Evolutionary conservation across 306 rosid genomes (phyloP), one percentile per base, ranked within the genome.

Genomic region (Casuarina cunninghamiana): DNA sequence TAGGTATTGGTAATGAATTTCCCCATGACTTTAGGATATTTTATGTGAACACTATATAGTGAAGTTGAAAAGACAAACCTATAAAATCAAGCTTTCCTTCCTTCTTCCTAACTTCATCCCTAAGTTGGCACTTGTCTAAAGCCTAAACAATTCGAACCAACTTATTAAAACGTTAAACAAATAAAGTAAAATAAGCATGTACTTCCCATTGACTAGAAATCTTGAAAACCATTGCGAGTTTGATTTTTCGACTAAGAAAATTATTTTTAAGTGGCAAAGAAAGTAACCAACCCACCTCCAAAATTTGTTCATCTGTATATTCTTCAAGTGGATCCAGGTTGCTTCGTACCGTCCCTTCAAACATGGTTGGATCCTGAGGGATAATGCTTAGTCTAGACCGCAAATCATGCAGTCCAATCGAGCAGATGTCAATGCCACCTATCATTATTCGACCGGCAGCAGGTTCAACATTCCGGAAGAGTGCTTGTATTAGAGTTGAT

Each of bases 41-140:
- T 26, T 39, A 65, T 2, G 6, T 15, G 41, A 53, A 5, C 6
- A 1, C 57, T 16, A 53, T 10, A 16, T 16, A 55, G 62, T 5
- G 32, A 39, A 65, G 71, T 32, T 38, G 46, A 39, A 39, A 16
- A 65, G 32, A 65, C 70, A 65, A 7, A 65, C 70, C 70, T 38
- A 48, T 10, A 42, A 26, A 65, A 65, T 39, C 70, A 12, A 65
- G 48, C 41, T 65, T 65, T 65, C 48, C 21, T 17, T 65, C 70
- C 41, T 65, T 65, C 70, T 41, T 65, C 70, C 70, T 65, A 16
- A 65, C 12, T 65, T 65, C 70, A 39, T 65, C 83, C 69, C 84
- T 75, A 72, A 93, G 98, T 85, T 87, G 98, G 81, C 97, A 90
- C 84, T 86, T 91, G 75, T 91, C 96, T 67, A 93, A 69, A 71